Percentiles rank a stretch among this genome's conserved stretches.
phyloP scores from a whole-genome alignment of 495 filamentous ascomycete genomes.

The Lentithecium fluviatile region DNA sequence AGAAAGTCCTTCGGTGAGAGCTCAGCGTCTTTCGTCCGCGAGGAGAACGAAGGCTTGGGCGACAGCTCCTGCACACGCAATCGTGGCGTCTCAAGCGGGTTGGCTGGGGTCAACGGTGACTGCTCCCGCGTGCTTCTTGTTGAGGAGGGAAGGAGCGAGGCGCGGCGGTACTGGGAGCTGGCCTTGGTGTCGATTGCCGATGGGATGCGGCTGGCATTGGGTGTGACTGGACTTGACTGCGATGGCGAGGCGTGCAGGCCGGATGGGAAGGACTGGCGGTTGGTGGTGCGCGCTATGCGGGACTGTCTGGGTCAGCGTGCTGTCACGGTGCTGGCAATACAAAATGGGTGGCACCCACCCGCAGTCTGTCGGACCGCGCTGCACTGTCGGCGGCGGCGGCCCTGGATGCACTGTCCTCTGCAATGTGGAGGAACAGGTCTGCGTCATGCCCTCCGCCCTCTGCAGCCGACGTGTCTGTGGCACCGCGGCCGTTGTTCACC shows the following conservation, averaged over 20 bases:
- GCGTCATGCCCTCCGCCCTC: constrained; percentile 42
- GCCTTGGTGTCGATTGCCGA: constrained; percentile 26
- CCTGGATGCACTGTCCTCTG: constrained; percentile 53
- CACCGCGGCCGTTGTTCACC: constrained; percentile 1
- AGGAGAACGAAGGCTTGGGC: constrained; percentile 23
- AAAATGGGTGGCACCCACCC: constrained; percentile 43
- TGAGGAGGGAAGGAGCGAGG: constrained; percentile 24
- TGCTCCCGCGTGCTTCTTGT: constrained; percentile 26
- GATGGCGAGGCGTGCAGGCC: constrained; percentile 23
- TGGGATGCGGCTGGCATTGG: constrained; percentile 20
- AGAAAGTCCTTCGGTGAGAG: constrained; percentile 50
- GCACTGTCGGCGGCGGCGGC: constrained; percentile 50
- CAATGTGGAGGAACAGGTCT: constrained; percentile 66
- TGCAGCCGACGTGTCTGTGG: background rate
- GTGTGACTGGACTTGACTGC: constrained; percentile 12
- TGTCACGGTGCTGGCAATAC: background rate
- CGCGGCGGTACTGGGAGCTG: constrained; percentile 5
- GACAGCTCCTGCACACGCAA: constrained; percentile 24
- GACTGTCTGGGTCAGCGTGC: constrained; percentile 25
- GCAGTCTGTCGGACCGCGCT: constrained; percentile 42
- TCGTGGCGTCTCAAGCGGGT: constrained; percentile 22
- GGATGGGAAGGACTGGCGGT: constrained; percentile 36
- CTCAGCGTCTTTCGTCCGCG: constrained; percentile 18
- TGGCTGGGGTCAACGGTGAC: constrained; percentile 27
- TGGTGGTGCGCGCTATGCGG: constrained; percentile 31